Conservation (phyloP, 129 eudicot genomes). For the Calendula officinalis region DNA sequence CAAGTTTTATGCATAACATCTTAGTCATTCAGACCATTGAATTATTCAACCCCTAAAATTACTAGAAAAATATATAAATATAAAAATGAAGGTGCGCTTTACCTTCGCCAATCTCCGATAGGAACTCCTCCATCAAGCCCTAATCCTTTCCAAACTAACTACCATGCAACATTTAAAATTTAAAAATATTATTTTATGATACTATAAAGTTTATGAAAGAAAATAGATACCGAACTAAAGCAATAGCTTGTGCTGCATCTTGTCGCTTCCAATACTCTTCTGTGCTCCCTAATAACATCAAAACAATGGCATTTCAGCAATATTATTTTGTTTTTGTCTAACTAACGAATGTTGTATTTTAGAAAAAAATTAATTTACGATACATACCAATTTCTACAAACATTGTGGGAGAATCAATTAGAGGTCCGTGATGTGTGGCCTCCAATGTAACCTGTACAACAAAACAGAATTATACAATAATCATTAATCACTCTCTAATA, state of each 20-base stretch:
- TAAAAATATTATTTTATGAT: not conserved
- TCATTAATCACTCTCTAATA: not conserved
- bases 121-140: conserved; percentile 83
- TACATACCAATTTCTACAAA: conserved; percentile 89
- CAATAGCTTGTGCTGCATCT: conserved; percentile 95
- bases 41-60: too few relatives aligned
- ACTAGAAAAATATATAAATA: too few relatives aligned
- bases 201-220: conserved; percentile 17
- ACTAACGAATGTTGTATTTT: conserved; percentile 12
- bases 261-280: conserved; percentile 94
- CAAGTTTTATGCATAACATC: too few relatives aligned
- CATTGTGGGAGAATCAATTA: conserved; percentile 82
- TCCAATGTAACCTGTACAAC: conserved; percentile 74
- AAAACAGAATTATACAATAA: conserved; percentile 10
- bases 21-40: too few relatives aligned
- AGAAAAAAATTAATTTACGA: too few relatives aligned
- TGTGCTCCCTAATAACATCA: conserved; percentile 66
- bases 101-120: conserved; percentile 89
- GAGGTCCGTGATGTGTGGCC: conserved; percentile 99
- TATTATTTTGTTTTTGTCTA: not conserved
- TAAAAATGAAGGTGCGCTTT: not conserved
- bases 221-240: conserved; percentile 68
- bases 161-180: conserved; percentile 25
- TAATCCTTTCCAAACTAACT: conserved; percentile 96
- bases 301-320: conserved; percentile 6